phyloP scores from a whole-genome alignment of 495 filamentous ascomycete species.

The Trichocladium uniseriatum region DNA sequence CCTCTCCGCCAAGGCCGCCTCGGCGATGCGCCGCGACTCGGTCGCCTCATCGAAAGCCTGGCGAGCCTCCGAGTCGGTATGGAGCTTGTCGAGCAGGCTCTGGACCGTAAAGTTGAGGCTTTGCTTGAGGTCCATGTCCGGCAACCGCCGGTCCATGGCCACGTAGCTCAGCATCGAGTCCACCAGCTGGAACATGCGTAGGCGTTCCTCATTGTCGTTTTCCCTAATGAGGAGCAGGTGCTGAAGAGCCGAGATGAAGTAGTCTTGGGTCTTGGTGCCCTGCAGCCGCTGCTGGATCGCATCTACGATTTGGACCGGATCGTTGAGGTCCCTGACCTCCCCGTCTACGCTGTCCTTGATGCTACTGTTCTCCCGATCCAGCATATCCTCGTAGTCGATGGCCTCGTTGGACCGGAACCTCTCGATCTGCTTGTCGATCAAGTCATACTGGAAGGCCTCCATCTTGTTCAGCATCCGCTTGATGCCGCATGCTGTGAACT shows the following conservation, averaged over 20 bases:
- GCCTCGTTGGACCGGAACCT: constrained; percentile 87
- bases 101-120: constrained; percentile 97
- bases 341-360: constrained; percentile 85
- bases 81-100: constrained; percentile 83
- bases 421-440: constrained; percentile 97
- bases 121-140: constrained; percentile 95
- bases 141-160: constrained; percentile 91
- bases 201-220: constrained; percentile 82
- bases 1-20: constrained; percentile 88
- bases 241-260: constrained; percentile 91
- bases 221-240: constrained; percentile 90
- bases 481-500: constrained; percentile 93
- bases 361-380: constrained; percentile 83
- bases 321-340: constrained; percentile 87
- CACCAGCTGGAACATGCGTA: constrained; percentile 96
- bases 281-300: constrained; percentile 83
- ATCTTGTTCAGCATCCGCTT: constrained; percentile 92
- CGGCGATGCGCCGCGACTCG: constrained; percentile 82
- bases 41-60: constrained; percentile 83
- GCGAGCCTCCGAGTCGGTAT: constrained; percentile 90
- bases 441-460: constrained; percentile 96
- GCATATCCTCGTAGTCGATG: constrained; percentile 94
- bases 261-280: constrained; percentile 79
- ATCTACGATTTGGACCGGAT: constrained; percentile 86
- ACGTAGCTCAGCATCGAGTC: constrained; percentile 98